These are phyloP conservation scores for Capillidium rhysosporum DNA, from an alignment of 371 early-diverging fungal species.

Conservation along the genomic window DNA sequence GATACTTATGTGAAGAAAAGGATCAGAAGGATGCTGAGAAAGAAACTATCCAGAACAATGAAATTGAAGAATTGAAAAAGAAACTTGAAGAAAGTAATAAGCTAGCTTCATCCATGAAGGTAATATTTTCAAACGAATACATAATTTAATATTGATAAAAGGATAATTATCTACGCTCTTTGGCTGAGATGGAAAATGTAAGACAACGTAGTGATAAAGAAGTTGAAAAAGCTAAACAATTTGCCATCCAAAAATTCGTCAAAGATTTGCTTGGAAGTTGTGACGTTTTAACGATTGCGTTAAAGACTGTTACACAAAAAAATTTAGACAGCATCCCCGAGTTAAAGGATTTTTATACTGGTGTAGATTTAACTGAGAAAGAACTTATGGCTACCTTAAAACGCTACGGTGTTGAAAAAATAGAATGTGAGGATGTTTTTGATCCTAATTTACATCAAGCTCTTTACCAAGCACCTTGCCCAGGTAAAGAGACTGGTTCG, in stretches of 20 bases:
- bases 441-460: slow-evolving; percentile 91
- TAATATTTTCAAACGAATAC: neutral
- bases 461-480: slow-evolving; percentile 77
- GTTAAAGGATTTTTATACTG: slow-evolving; percentile 58
- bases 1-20: too few relatives aligned
- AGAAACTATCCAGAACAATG: neutral
- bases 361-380: slow-evolving; percentile 74
- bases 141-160: slow-evolving; percentile 9
- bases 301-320: slow-evolving; percentile 51
- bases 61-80: neutral
- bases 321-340: slow-evolving; percentile 14
- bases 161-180: slow-evolving; percentile 62
- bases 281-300: slow-evolving; percentile 77
- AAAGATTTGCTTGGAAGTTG: slow-evolving; percentile 87
- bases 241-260: slow-evolving; percentile 89
- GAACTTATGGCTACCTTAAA: slow-evolving; percentile 73
- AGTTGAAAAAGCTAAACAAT: slow-evolving; percentile 52
- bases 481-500: slow-evolving; percentile 71
- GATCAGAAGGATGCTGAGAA: too few relatives aligned
- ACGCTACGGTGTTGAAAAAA: slow-evolving; percentile 74
- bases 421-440: slow-evolving; percentile 55
- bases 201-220: slow-evolving; percentile 78
- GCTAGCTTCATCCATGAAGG: neutral
- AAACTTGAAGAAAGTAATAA: neutral
- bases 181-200: slow-evolving; percentile 92